phyloP scores from a whole-genome alignment of 352 stramenopile species.

The Globisporangium perplexum region DNA sequence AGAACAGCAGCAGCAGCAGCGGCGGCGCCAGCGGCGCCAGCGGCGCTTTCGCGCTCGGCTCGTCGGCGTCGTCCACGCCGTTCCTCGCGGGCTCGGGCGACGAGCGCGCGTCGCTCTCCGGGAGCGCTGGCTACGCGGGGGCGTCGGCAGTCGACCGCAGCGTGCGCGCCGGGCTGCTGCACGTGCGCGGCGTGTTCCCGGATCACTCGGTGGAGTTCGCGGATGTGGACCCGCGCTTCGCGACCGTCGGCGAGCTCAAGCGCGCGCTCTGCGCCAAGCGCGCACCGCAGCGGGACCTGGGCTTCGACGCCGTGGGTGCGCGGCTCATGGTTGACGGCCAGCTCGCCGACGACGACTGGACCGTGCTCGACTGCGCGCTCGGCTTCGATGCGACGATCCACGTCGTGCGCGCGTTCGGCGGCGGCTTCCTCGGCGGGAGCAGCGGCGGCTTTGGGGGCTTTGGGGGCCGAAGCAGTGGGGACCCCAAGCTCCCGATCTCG shows the following conservation, averaged over 20 bases:
- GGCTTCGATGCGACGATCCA: slow-evolving; percentile 64
- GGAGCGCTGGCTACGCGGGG: neutral
- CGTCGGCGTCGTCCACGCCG: slow-evolving; percentile 10
- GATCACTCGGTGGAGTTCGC: slow-evolving; percentile 80
- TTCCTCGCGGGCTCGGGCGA: slow-evolving; percentile 6
- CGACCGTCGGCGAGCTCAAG: slow-evolving; percentile 71
- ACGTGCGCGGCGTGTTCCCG: slow-evolving; percentile 79
- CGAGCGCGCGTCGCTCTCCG: slow-evolving; percentile 8
- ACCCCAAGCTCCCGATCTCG: slow-evolving; percentile 57
- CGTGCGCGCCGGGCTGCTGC: slow-evolving; percentile 47
- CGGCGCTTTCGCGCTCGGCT: slow-evolving; percentile 33
- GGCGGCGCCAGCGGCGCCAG: slow-evolving; percentile 8
- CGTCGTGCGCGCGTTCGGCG: slow-evolving; percentile 38
- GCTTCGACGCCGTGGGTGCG: slow-evolving; percentile 36
- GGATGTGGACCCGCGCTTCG: slow-evolving; percentile 65
- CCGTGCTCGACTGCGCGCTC: slow-evolving; percentile 78
- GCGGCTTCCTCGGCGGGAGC: slow-evolving; percentile 5
- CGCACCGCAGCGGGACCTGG: slow-evolving; percentile 31
- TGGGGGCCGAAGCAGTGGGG: neutral
- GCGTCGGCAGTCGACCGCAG: slow-evolving; percentile 42
- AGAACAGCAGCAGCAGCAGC: neutral
- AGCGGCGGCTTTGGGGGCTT: neutral
- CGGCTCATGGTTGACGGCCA: slow-evolving; percentile 75
- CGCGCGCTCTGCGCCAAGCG: slow-evolving; percentile 52
- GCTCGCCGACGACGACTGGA: slow-evolving; percentile 70